Evolutionary conservation across 2,329 filamentous ascomycete genomes (phyloP), one percentile per base, ranked within the genome.

Genomic region (Pseudogymnoascus sp.): DNA sequence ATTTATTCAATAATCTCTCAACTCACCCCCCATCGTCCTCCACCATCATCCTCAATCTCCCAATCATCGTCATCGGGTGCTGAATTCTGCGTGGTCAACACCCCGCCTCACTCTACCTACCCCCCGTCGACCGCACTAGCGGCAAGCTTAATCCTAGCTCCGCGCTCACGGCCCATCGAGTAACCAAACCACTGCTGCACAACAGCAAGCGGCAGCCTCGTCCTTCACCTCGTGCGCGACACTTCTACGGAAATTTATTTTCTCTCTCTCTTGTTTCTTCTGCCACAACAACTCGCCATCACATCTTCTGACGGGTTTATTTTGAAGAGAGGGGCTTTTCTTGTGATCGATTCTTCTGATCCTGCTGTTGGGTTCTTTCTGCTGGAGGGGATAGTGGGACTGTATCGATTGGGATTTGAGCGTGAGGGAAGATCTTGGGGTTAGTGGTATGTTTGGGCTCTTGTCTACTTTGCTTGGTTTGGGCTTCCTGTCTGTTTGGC

Each of bases 121-220:
- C 45, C 23, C 45, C 45, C 45, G 37, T 40, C 37, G 37, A 1
- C 2, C 23, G 7, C 45, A 51, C 45, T 51, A 51, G 45, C 23
- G 45, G 45, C 45, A 51, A 51, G 45, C 45, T 51, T 51, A 51
- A 51, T 29, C 45, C 23, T 51, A 51, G 45, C 45, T 51, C 45
- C 45, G 5, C 23, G 23, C 21, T 11, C 42, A 51, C 45, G 42
- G 42, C 29, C 45, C 23, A 51, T 51, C 45, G 18, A 26, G 12
- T 21, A 23, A 26, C 11, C 21, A 14, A n/a, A 29, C 39, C 39
- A 39, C 36, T n/a, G 36, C 37, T 26, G 23, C 23, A 26, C 23
- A 4, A 26, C 18, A 14, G 2, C 21, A 21, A 21, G 2, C 3
- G n/a, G 45, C 45, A 51, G 45, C 45, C 45, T 51, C 45, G 45